Evolutionary conservation across 2,329 filamentous ascomycete species (phyloP), one percentile per base, ranked within the genome.

Genomic region (Scorias spongiosa): DNA sequence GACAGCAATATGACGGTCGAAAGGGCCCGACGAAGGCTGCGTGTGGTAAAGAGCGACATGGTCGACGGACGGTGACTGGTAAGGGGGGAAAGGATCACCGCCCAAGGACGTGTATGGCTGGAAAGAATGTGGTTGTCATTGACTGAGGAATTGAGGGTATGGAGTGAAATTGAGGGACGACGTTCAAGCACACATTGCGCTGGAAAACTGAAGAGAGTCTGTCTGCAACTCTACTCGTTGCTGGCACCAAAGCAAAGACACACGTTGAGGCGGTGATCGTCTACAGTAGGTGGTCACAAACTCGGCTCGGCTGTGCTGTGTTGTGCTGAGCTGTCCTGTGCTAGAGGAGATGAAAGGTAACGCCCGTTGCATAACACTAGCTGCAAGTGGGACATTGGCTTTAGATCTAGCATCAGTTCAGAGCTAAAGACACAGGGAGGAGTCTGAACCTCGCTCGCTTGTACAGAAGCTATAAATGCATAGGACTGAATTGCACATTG

Each of bases 1-100:
- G 43, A 39, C 11, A 44, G 39, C 10, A 46, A 39, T 30, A 44
- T 12, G 42, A 39, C 41, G 32, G 45, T 42, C 42, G 43, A 42
- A 14, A 46, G 17, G 9, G 45, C 45, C 42, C 20, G 38, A 39
- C 39, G 42, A 20, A 44, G 45, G 45, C 45, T 40, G 12, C 20
- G 20, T 26, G 18, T 42, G 26, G 40, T 45, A 45, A 45, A 28
- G 44, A 45, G 14, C 7, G 44, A 29, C 44, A 45, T 45, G 44
- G 28, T 36, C n/a, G 34, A 40, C n/a, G 15, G 37, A 34, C 9
- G 38, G 34, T 17, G 29, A 37, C 40, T 39, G 28, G 18, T 39
- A 29, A 45, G n/a, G 29, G 30, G 15, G 10, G 15, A 38, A 26
- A 28, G 40, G 40, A n/a, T 32, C 20, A 26, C 20, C 20, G 20